Evolutionary conservation across 1,139 yeast genomes (phyloP), one percentile per base, ranked within the genome.

Genomic region (Candida mesenterica): DNA sequence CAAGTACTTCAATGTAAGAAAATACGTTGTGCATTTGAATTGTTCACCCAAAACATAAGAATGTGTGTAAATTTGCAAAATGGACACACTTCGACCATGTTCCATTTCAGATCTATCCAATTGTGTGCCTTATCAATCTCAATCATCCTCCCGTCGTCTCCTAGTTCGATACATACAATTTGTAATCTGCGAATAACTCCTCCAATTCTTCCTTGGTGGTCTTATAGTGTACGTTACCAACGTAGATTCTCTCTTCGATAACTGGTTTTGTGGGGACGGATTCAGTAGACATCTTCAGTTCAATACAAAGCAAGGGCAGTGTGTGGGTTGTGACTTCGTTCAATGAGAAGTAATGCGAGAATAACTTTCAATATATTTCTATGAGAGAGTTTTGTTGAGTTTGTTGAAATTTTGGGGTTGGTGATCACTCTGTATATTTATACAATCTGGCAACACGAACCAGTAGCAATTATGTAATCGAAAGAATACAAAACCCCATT

Each of bases 191-290:
- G 42, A 78, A 66, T 44, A 72, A 67, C 26, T 63, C 67, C 36
- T 53, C 54, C 43, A 79, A 63, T 36, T 77, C 82, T 4, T 65
- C 72, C 50, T 76, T 82, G 23, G 75, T 72, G 28, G 81, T 73
- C 33, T 66, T 57, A 53, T 62, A 77, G 51, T 75, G 75, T 41
- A 79, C 72, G 49, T 79, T 79, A 37, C 78, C 76, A 40, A 79
- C 37, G 42, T 50, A 53, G 44, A 68, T 58, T 64, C 75, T 68
- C 32, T 65, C 68, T 51, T 62, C 70, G 50, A 67, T 63, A 33
- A 59, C 49, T 36, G 59, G 58, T 44, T 62, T 61, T 16, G 44
- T 37, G 12, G 43, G 32, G 26, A 24, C 12, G 9, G 26, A 24
- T 24, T 24, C 26, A 37, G 41, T 42, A 25, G 46, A 30, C 37